These are phyloP conservation scores for Pezicula carpinea DNA, from an alignment of 2,329 filamentous ascomycete species.

Conservation along the genomic window DNA sequence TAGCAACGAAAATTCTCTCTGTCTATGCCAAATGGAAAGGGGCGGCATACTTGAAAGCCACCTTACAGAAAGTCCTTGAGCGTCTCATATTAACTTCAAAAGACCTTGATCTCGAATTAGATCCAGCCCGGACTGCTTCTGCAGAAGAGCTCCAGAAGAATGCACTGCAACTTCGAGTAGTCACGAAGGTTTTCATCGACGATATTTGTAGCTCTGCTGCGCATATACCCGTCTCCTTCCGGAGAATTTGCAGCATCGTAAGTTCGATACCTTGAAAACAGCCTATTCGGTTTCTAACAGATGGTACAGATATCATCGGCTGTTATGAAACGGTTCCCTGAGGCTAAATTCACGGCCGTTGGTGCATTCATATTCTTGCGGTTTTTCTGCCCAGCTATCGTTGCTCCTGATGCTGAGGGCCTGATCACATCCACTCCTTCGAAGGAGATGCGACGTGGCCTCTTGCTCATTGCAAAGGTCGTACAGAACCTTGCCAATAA, in stretches of 20 bases:
- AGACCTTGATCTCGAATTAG: constrained; percentile 63
- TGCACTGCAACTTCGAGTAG: constrained; percentile 59
- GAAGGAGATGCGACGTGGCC: constrained; percentile 64
- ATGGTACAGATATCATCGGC: constrained; percentile 50
- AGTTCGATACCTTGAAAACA: constrained; percentile 24
- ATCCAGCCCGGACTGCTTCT: constrained; percentile 56
- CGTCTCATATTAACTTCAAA: constrained; percentile 62
- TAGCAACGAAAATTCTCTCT: constrained; percentile 69
- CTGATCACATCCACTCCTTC: constrained; percentile 57
- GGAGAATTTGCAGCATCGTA: constrained; percentile 63
- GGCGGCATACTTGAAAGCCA: constrained; percentile 55
- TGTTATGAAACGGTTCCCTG: constrained; percentile 60
- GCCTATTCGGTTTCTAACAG: constrained; percentile 1
- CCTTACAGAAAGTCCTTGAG: constrained; percentile 63
- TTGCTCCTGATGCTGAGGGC: constrained; percentile 63
- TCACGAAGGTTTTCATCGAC: constrained; percentile 67
- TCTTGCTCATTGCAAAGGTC: constrained; percentile 66
- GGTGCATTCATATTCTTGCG: constrained; percentile 68
- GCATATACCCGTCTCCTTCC: constrained; percentile 58
- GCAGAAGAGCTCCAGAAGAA: constrained; percentile 63
- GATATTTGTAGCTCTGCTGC: constrained; percentile 61
- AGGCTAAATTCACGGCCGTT: constrained; percentile 68
- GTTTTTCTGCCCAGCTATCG: constrained; percentile 70
- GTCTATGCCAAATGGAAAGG: constrained; percentile 71
- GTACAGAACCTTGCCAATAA: constrained; percentile 70